These are phyloP conservation scores for Xylariaceae sp. DNA, from an alignment of 2,329 filamentous ascomycete species.

Conservation along the genomic window DNA sequence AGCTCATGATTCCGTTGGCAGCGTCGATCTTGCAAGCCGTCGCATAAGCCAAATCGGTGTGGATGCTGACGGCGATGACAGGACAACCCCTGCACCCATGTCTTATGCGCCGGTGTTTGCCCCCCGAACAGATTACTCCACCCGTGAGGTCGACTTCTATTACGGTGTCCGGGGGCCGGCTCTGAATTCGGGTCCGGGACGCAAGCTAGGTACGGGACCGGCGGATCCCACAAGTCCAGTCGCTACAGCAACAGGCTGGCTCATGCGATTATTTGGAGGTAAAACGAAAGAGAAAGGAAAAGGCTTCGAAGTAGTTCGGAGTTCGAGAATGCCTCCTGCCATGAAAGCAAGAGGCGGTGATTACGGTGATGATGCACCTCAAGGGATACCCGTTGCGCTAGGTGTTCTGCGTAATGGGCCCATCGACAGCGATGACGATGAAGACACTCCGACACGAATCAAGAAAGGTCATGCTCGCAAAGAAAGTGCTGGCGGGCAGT, in stretches of 20 bases:
- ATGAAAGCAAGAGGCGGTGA: conserved; percentile 54
- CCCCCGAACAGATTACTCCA: conserved; percentile 77
- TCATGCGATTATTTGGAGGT: conserved; percentile 70
- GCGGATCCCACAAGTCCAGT: conserved; percentile 91
- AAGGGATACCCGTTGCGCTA: conserved; percentile 61
- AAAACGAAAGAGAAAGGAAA: conserved; percentile 94
- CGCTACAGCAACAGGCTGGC: conserved; percentile 83
- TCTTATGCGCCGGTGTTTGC: conserved; percentile 40
- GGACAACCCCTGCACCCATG: conserved; percentile 40
- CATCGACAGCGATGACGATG: conserved; percentile 59
- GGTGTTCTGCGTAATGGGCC: conserved; percentile 54
- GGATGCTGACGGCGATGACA: conserved; percentile 38
- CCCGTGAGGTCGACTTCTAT: conserved; percentile 94
- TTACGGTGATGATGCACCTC: conserved; percentile 60
- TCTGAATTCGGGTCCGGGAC: conserved; percentile 71
- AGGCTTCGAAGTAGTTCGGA: conserved; percentile 93
- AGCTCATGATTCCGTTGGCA: conserved; percentile 35
- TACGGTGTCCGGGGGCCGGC: conserved; percentile 88
- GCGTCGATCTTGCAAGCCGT: conserved; percentile 36
- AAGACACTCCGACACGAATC: conserved; percentile 35
- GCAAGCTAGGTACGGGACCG: conserved; percentile 87
- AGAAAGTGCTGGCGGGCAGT: conserved; percentile 35
- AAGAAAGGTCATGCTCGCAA: conserved; percentile 30
- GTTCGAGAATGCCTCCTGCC: conserved; percentile 75
- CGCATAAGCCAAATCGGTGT: conserved; percentile 36